A percentile compares a stretch with the other conserved stretches of the same genome.
Conservation (phyloP, 192 early-diverging fungal species). For the Entophlyctis helioformis region DNA sequence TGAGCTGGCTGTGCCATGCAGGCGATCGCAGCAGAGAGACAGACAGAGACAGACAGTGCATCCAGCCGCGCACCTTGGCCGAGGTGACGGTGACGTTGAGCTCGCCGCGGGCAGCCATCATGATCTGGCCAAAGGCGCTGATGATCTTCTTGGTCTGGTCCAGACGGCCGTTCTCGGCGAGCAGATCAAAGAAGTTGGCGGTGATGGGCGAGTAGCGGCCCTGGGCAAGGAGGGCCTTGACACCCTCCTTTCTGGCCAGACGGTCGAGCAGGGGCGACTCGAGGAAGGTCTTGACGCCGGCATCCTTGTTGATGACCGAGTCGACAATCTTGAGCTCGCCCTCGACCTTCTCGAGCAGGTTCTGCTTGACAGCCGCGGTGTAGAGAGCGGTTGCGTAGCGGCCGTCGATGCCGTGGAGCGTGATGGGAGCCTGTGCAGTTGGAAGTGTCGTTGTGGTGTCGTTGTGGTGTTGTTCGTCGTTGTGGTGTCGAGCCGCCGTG, state of each 20-base stretch:
- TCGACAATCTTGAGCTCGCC: slow-evolving; percentile 64
- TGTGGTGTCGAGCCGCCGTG: too few relatives aligned
- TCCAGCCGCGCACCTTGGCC: slow-evolving; percentile 48
- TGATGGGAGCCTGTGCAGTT: slow-evolving; percentile 62
- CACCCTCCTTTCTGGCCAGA: slow-evolving; percentile 61
- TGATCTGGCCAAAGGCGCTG: slow-evolving; percentile 64
- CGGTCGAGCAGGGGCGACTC: slow-evolving; percentile 81
- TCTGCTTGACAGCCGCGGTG: slow-evolving; percentile 79
- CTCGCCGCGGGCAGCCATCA: slow-evolving; percentile 81
- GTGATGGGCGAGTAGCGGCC: slow-evolving; percentile 68
- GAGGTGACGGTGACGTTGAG: slow-evolving; percentile 81
- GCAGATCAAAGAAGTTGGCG: slow-evolving; percentile 78
- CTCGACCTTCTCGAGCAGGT: slow-evolving; percentile 70
- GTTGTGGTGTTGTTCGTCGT: too few relatives aligned
- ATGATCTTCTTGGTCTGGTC: slow-evolving; percentile 74
- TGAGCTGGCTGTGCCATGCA: not conserved
- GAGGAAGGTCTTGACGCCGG: slow-evolving; percentile 56
- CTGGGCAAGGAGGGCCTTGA: slow-evolving; percentile 50
- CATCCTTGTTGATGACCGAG: slow-evolving; percentile 57
- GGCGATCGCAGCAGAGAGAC: not conserved
- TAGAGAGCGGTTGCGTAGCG: slow-evolving; percentile 96
- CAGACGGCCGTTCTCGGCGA: slow-evolving; percentile 92
- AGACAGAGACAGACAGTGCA: not conserved
- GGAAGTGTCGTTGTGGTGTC: too few relatives aligned
- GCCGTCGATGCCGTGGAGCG: slow-evolving; percentile 88